A percentile compares a stretch with the other conserved stretches of the same genome.
Evolutionary conservation across 495 filamentous ascomycete genomes (phyloP).

Genomic region (Xylaria nigripes): DNA sequence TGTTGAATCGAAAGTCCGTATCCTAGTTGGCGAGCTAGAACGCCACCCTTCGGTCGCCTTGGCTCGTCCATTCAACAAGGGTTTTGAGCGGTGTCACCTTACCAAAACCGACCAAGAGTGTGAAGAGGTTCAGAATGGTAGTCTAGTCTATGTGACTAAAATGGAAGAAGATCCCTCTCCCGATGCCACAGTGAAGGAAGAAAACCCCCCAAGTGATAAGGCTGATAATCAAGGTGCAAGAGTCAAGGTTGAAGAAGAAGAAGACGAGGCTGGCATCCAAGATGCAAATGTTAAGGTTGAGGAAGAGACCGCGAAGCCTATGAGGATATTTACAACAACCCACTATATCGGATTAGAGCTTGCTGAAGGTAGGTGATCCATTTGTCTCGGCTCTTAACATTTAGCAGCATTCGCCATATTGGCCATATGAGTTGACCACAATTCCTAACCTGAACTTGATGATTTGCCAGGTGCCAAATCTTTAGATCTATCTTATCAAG

Average conservation of each 20-base stretch:
- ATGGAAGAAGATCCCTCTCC: slow-evolving; percentile 29
- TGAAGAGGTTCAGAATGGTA: slow-evolving; percentile 61
- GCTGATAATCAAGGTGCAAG: slow-evolving; percentile 23
- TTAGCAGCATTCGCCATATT: slow-evolving; percentile 10
- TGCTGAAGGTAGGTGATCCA: slow-evolving; percentile 49
- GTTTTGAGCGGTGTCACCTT: slow-evolving; percentile 71
- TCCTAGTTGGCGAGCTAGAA: slow-evolving; percentile 75
- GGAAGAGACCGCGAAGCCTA: slow-evolving; percentile 23
- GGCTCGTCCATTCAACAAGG: slow-evolving; percentile 88
- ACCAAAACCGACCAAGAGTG: slow-evolving; percentile 65
- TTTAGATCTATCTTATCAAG: slow-evolving; percentile 64
- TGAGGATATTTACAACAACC: slow-evolving; percentile 71
- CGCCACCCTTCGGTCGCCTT: slow-evolving; percentile 63
- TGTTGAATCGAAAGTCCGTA: slow-evolving; percentile 84
- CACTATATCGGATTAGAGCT: slow-evolving; percentile 82
- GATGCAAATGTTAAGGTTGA: slow-evolving; percentile 43
- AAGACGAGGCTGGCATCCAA: slow-evolving; percentile 33
- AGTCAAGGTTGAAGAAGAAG: slow-evolving; percentile 44
- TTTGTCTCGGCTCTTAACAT: slow-evolving; percentile 26
- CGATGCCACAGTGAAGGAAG: slow-evolving; percentile 38
- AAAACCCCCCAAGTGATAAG: slow-evolving; percentile 36
- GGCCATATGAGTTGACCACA: slow-evolving; percentile 19
- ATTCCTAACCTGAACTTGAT: slow-evolving; percentile 29
- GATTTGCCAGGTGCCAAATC: slow-evolving; percentile 41
- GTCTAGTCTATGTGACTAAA: slow-evolving; percentile 56